These are phyloP conservation scores for Diversispora eburnea DNA, from an alignment of 192 early-diverging fungal genomes.

Conservation along the genomic window DNA sequence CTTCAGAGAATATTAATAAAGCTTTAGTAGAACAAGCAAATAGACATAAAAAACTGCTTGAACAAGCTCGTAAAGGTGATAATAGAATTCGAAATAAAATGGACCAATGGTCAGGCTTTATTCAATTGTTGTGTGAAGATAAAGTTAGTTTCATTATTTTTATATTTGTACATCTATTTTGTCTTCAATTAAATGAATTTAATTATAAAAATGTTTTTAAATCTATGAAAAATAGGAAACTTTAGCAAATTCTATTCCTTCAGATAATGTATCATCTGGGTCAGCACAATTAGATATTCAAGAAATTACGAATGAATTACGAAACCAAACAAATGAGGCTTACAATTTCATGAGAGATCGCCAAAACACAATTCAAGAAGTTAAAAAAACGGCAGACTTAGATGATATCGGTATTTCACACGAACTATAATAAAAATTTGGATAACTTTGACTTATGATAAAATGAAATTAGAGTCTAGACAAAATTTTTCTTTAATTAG, in stretches of 20 bases:
- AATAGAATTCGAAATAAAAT: slow-evolving; percentile 53
- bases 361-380: slow-evolving; percentile 57
- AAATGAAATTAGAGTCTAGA: neutral
- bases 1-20: slow-evolving; percentile 50
- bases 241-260: slow-evolving; percentile 58
- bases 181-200: slow-evolving; percentile 32
- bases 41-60: slow-evolving; percentile 53
- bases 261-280: slow-evolving; percentile 52
- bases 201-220: slow-evolving; percentile 33
- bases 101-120: slow-evolving; percentile 54
- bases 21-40: slow-evolving; percentile 53
- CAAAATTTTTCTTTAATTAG: slow-evolving; percentile 3
- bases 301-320: slow-evolving; percentile 59
- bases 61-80: slow-evolving; percentile 59
- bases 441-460: neutral
- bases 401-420: slow-evolving; percentile 69
- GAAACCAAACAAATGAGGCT: slow-evolving; percentile 54
- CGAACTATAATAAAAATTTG: neutral
- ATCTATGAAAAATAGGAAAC: slow-evolving; percentile 46
- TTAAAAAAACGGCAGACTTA: slow-evolving; percentile 60
- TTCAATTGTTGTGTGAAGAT: slow-evolving; percentile 54
- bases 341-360: slow-evolving; percentile 56
- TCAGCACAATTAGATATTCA: slow-evolving; percentile 22
- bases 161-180: too few species aligned
- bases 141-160: slow-evolving; percentile 29